These are phyloP conservation scores for Kentomonas sorsogonicus DNA, from an alignment of 208 protist species.

Conservation along the genomic window DNA sequence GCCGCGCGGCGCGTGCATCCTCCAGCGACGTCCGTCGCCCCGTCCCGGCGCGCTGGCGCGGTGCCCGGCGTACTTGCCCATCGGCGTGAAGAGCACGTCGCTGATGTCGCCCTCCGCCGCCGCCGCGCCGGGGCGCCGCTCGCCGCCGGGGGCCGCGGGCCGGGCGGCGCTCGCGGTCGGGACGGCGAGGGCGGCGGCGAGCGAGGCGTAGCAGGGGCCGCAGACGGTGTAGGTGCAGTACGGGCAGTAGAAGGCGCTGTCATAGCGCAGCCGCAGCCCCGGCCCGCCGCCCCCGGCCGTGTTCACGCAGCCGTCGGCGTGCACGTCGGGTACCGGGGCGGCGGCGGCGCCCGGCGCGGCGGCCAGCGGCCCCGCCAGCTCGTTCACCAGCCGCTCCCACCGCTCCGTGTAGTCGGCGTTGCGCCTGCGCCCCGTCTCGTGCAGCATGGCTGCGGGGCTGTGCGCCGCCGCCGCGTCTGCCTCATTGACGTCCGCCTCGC, in stretches of 20 bases:
- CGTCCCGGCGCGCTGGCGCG: background rate
- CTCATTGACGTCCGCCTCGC: too few species aligned
- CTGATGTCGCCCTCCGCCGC: background rate
- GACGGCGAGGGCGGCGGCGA: conserved; percentile 12
- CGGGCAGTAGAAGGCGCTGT: conserved; percentile 60
- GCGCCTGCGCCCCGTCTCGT: background rate
- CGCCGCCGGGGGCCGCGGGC: background rate
- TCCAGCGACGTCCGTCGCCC: background rate
- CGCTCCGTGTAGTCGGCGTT: too few species aligned
- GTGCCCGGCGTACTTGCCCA: too few species aligned
- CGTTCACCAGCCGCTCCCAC: too few species aligned
- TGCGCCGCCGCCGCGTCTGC: too few species aligned
- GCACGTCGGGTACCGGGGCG: background rate
- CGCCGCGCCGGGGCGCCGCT: background rate
- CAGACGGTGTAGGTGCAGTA: conserved; percentile 85
- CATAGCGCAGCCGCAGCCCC: conserved; percentile 52
- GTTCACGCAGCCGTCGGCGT: background rate
- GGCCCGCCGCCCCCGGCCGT: background rate
- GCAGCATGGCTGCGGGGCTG: background rate
- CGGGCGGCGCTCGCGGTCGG: background rate
- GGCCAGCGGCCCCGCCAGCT: background rate
- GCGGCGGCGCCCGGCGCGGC: background rate
- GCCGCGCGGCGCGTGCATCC: background rate
- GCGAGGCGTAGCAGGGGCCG: conserved; percentile 30
- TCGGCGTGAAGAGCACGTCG: too few species aligned